Evolutionary conservation across 345 rosid genomes (phyloP).

Genomic region (Xanthoceras sorbifolium): DNA sequence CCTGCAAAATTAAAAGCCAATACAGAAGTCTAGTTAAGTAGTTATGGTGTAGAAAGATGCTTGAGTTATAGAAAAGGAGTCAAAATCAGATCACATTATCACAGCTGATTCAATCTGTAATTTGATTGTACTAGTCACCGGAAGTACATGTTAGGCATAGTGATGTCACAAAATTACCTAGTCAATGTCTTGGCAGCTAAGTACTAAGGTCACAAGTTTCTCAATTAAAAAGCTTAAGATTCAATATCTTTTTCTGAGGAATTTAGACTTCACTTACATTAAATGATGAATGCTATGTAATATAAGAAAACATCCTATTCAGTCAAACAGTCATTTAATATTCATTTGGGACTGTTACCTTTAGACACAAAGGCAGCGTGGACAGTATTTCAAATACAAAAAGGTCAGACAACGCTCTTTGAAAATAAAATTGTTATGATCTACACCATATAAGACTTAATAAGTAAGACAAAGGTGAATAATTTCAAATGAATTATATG

Average conservation of each 20-base stretch:
- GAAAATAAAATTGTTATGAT: not conserved
- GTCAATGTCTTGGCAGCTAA: not conserved
- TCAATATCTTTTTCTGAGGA: not conserved
- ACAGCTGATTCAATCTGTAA: not conserved
- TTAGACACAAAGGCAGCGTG: not conserved
- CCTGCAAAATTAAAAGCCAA: slow-evolving; percentile 44
- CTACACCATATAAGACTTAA: not conserved
- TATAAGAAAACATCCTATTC: not conserved
- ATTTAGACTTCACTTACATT: not conserved
- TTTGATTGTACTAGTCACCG: not conserved
- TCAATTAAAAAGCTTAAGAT: too few relatives aligned
- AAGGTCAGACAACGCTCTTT: too few relatives aligned
- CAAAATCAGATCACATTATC: not conserved
- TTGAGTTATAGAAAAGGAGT: not conserved
- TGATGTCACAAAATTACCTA: not conserved
- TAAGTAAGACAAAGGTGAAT: not conserved
- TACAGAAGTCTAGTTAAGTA: not conserved
- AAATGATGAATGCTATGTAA: not conserved
- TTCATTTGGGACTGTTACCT: not conserved
- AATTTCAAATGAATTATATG: not conserved
- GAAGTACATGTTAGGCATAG: not conserved
- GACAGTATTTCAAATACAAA: not conserved
- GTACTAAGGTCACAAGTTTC: not conserved
- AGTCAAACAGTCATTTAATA: not conserved
- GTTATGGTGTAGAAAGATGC: slow-evolving; percentile 8